Base-by-base conservation (phyloP, 1,284 basidiomycete species). In the Schizopora paradoxa region DNA sequence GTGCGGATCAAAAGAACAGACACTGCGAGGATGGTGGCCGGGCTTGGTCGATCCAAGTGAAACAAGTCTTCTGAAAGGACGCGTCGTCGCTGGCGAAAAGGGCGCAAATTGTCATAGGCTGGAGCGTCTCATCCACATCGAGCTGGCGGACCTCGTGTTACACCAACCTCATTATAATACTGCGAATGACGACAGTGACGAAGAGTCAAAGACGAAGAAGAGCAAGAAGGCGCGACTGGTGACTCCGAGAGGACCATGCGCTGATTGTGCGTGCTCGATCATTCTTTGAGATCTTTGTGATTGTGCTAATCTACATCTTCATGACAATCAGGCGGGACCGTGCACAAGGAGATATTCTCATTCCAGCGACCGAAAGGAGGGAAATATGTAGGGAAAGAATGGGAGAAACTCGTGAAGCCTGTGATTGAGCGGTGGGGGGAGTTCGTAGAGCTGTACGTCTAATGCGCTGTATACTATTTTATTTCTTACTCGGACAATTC, bases 321-420 rank as follows among this genome's bases (percentile, higher is more conserved):
- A n/a, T n/a, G n/a, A n/a, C n/a, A n/a, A 29, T 27, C 26, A 74
- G 86, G 85, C 53, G 76, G 76, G 7, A 64, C 55, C 6, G 55
- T 72, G 16, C 86, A 90, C 60, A 77, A 76, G 58, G 86, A 90
- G 58, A 86, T 90, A 14, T 90, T 90, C 57, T 64, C 80, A 22
- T 86, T 89, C 54, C 62, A 64, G 27, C 73, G 77, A 27, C 69
- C 76, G 35, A 61, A 58, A 32, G 63, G 59, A 13, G 82, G 82
- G 0, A 58, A 48, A 25, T 72, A 76, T 54, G 69, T 74, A 51
- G 77, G 75, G 3, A 75, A 68, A 52, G 86, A 89, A 63, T 89
- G 82, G 79, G 82, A 88, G 43, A 50, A 62, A 13, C 68, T 90
- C 25, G 82, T 90, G 28, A 77, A 76, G 55, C 82, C 82, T 35